Base-by-base conservation (phyloP, 164 flowering plant species). In the Magnolia sinica region DNA sequence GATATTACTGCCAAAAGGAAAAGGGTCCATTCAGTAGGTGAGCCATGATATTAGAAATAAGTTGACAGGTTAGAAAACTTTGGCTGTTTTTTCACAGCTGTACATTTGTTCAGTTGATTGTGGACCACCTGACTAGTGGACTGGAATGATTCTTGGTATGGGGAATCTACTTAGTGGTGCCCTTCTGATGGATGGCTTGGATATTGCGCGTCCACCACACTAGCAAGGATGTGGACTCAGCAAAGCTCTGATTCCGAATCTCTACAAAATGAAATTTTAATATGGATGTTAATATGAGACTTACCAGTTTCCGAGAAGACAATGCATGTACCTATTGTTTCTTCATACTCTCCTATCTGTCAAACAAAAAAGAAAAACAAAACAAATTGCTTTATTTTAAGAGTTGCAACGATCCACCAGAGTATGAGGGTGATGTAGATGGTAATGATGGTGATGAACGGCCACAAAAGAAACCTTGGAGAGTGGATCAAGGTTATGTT, bases 261-360 rank as follows among this genome's bases (percentile, higher is more conserved):
- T 16, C 18, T 55, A 66, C 45, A 3, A 23, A 13, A 11, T 66
- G 69, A 66, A 24, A 29, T 14, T 14, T 18, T 16, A 50, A 37
- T 8, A 5, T 2, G 19, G 29, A 68, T 24, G 29, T 16, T 68
- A 2, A 23, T 52, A 18, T 7, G 18, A 22, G 20, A 8, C 86
- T 87, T 59, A 90, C 95, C 92, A 24, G 76, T 81, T 83, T 91
- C 92, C 2, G 87, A 76, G 81, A 93, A 89, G 59, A 82, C 86
- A 58, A 87, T 75, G 87, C 94, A 89, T 67, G 93, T 89, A 22
- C 94, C 94, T 63, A 88, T 81, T 51, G 96, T 89, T 82, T 91
- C 98, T 74, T 86, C 89, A 71, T 90, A 91, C 50, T 89, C 87
- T 63, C 94, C 98, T 52, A 91, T 84, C 96, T 93, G 87, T 76